Evolutionary conservation across 2,329 filamentous ascomycete genomes (phyloP).

Genomic region (Trichoderma asperellum): DNA sequence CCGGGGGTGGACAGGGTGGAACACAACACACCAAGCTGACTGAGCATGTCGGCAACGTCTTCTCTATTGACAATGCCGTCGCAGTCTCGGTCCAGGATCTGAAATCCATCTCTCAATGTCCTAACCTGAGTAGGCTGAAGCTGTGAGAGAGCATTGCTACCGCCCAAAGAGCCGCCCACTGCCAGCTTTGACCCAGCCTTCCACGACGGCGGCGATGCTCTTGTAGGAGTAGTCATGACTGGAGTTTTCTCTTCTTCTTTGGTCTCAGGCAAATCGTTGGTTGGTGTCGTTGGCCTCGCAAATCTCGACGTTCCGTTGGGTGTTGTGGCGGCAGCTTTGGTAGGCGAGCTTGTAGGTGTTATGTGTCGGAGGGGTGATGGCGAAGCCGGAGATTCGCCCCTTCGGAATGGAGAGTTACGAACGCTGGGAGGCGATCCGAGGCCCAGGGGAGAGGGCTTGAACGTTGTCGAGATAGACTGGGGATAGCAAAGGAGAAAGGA

Average conservation of each 20-base stretch:
- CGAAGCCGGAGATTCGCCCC: slow-evolving; percentile 66
- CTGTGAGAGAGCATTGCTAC: slow-evolving; percentile 66
- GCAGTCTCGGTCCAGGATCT: slow-evolving; percentile 87
- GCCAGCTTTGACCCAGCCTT: slow-evolving; percentile 43
- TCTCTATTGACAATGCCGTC: slow-evolving; percentile 81
- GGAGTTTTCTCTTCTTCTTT: slow-evolving; percentile 35
- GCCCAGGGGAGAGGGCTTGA: slow-evolving; percentile 72
- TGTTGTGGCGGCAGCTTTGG: slow-evolving; percentile 44
- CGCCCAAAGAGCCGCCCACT: slow-evolving; percentile 50
- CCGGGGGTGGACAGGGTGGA: not conserved
- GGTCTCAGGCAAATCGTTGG: slow-evolving; percentile 46
- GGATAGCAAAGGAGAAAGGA: slow-evolving; percentile 35
- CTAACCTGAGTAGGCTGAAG: slow-evolving; percentile 82
- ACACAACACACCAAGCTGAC: slow-evolving; percentile 67
- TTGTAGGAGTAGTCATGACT: slow-evolving; percentile 47
- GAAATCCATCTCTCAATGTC: slow-evolving; percentile 88
- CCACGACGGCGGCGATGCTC: slow-evolving; percentile 38
- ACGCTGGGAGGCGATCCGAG: slow-evolving; percentile 63
- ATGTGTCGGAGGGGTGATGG: slow-evolving; percentile 67
- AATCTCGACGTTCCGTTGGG: slow-evolving; percentile 39
- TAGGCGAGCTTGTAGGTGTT: slow-evolving; percentile 66
- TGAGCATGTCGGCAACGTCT: slow-evolving; percentile 85
- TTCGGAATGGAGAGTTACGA: slow-evolving; percentile 67
- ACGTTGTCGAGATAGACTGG: slow-evolving; percentile 60
- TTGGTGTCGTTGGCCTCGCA: slow-evolving; percentile 49